Evolutionary conservation across 441 rosid genomes (phyloP), one percentile per base, ranked within the genome.

Genomic region (Eruca vesicaria): DNA sequence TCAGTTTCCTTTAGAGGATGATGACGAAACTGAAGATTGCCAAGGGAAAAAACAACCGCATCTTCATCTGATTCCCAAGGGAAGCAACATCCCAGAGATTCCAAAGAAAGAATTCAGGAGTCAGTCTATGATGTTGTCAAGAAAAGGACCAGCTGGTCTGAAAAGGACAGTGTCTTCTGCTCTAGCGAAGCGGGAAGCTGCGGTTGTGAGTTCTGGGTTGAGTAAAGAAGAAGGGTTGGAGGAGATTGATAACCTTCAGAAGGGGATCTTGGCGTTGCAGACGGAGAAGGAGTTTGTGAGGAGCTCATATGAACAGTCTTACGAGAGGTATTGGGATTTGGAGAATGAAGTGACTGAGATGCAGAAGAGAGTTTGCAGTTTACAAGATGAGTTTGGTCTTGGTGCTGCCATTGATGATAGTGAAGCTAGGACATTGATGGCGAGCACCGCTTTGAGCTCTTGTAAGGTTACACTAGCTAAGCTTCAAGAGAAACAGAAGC

Each of bases 391-490:
- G 84, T 90, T 92, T 20, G 85, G 87, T 48, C 75, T 90, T 21
- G 84, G 77, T 16, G 82, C 80, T 16, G 76, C 78, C n/a, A 83
- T 86, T 29, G 93, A 90, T 71, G 97, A 88, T 63, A 74, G 87
- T 3, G 97, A 92, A 66, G 97, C 97, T 59, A 80, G 96, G 69
- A 81, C 83, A 5, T 75, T 92, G 75, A 92, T 92, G 97, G 94
- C 90, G 0, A 66, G 81, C 19, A 85, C 87, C 0, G 94, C 96
- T 60, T 82, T 94, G 43, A 87, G 80, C 53, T 90, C 98, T 19
- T 88, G 96, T 76, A 84, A 82, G 65, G 87, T 84, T 29, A 84
- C 86, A 9, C 75, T 94, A 74, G 69, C 69, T 61, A 84, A 72
- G 82, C 72, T 94, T 85, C 82, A 86, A 72, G 87, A 87, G 78